Percentiles rank a stretch among this genome's conserved stretches.
phyloP scores from a whole-genome alignment of 208 protist genomes.

The Naegleria fowleri region DNA sequence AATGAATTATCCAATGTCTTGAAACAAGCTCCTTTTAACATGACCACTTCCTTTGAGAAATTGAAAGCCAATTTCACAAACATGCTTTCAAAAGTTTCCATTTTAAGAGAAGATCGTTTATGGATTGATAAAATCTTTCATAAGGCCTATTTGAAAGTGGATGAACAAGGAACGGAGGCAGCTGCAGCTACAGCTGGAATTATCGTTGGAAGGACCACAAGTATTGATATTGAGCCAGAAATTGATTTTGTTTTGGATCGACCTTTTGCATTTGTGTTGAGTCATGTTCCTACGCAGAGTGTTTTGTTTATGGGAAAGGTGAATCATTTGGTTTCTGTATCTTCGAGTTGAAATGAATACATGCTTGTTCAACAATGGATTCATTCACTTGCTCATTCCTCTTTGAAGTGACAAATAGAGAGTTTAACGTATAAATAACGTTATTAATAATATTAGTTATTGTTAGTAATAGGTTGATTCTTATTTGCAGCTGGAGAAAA shows the following conservation, averaged over 20 bases:
- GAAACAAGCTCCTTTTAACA: background rate
- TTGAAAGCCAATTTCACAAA: background rate
- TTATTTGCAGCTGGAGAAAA: no score
- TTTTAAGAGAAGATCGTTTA: background rate
- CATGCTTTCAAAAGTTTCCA: background rate
- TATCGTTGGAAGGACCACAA: background rate
- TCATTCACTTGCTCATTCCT: no score
- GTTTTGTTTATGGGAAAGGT: background rate
- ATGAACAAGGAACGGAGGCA: background rate
- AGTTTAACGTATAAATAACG: no score
- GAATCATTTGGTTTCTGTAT: background rate
- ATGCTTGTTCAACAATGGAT: no score
- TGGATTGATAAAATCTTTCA: background rate
- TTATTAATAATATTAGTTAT: no score
- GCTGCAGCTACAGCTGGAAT: slow-evolving; percentile 10
- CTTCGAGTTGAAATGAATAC: no score
- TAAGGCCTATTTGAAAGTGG: background rate
- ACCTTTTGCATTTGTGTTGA: background rate
- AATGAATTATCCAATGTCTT: background rate
- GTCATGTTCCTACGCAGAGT: background rate
- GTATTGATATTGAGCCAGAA: background rate
- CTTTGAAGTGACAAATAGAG: no score
- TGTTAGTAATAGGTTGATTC: no score
- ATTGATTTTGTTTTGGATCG: background rate
- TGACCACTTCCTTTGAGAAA: background rate